These are phyloP conservation scores for Fusarium anguioides DNA, from an alignment of 2,329 filamentous ascomycete species.

Conservation along the genomic window DNA sequence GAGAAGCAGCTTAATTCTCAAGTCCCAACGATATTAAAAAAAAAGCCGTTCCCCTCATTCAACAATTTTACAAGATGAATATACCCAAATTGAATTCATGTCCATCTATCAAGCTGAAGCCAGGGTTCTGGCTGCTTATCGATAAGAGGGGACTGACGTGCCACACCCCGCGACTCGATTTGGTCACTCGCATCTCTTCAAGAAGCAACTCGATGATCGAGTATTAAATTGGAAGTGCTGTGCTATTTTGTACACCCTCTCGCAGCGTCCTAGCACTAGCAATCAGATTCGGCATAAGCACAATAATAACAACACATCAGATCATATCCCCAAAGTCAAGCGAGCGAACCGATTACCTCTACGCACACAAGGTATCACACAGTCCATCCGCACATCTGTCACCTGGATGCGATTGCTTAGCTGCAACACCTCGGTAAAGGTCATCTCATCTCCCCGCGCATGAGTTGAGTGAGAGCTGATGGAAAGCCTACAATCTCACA, in stretches of 20 bases:
- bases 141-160: conserved; percentile 23
- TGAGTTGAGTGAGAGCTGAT: conserved; percentile 40
- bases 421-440: conserved; percentile 33
- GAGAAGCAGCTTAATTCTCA: no score
- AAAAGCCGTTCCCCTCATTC: neutral
- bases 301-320: conserved; percentile 2
- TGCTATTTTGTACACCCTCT: conserved; percentile 17
- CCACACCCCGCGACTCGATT: conserved; percentile 35
- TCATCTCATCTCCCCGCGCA: conserved; percentile 27
- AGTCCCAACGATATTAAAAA: no score
- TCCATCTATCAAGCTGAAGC: neutral
- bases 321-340: neutral
- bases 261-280: neutral
- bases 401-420: conserved; percentile 28
- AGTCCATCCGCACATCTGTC: neutral
- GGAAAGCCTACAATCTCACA: conserved; percentile 37
- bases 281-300: conserved; percentile 14
- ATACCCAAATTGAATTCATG: no score
- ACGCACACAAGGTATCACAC: neutral
- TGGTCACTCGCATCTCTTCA: conserved; percentile 18
- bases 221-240: conserved; percentile 2
- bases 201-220: conserved; percentile 17
- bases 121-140: conserved; percentile 27
- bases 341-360: neutral
- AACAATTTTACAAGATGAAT: no score